Evolutionary conservation across 768 basidiomycete species (phyloP), one percentile per base, ranked within the genome.

Genomic region (Porphyrellus cyaneotinctus): DNA sequence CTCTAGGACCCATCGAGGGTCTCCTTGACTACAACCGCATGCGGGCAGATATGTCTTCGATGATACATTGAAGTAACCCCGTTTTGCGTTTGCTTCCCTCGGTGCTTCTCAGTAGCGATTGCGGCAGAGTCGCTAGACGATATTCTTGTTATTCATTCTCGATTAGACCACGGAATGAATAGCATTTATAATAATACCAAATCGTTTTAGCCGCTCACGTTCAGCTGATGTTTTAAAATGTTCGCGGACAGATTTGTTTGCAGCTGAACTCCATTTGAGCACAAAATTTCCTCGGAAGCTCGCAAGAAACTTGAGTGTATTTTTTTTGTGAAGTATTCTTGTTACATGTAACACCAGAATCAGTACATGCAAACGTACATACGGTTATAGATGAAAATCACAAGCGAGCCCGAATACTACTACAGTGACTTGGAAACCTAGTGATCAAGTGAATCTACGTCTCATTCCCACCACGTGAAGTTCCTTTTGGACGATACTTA

Each of bases 1-100:
- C 95, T 51, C 74, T 94, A 52, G 95, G 95, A 54, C 85, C 83
- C 60, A 80, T 88, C 53, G 97, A 99, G 60, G 94, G 95, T 66
- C 80, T 98, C 37, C 76, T 95, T 42, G 95, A 97, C 72, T 98
- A 98, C 77, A 91, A 87, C 75, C 91, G 95, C 64, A 79, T 90
- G 64, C 87, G 88, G 52, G 70, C 82, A 26, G 88, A 90, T 61
- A 90, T 84, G 84, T 89, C 88, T 28, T 89, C 88, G 28, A 75
- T 91, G 78, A 60, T 82, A 57, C 86, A 85, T 70, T 91, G 81
- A 67, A 42, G 58, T 54, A 24, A 12, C 3, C 32, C 9, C 7
- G 2, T 22, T 8, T 38, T 36, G 18, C n/a, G 23, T 50, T 20
- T 33, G 49, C 11, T 28, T 23, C 18, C 38, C 39, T 45, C 31